Conservation (phyloP, 73 alveolate species). For the Blepharisma japonicum region DNA sequence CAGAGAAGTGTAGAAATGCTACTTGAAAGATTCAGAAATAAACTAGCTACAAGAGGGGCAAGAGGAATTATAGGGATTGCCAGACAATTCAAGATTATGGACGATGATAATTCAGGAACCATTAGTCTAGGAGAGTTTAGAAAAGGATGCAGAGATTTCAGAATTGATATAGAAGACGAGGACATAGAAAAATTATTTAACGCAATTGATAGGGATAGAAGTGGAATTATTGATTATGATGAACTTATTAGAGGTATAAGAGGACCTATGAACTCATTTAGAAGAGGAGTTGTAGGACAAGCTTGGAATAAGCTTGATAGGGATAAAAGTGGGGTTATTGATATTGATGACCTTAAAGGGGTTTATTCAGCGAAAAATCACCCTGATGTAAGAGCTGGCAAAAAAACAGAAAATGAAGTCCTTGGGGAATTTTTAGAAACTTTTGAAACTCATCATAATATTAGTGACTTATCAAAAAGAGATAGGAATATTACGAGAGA, state of each 20-base stretch:
- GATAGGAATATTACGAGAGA: slow-evolving; percentile 7
- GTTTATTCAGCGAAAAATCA: slow-evolving; percentile 58
- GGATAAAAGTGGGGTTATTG: slow-evolving; percentile 62
- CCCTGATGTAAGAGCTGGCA: slow-evolving; percentile 77
- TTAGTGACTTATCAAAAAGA: slow-evolving; percentile 8
- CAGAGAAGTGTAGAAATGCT: slow-evolving; percentile 35
- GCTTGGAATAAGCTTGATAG: slow-evolving; percentile 60
- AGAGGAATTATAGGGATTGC: slow-evolving; percentile 61
- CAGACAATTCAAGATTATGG: slow-evolving; percentile 63
- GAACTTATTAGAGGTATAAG: slow-evolving; percentile 56
- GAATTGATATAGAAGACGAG: slow-evolving; percentile 49
- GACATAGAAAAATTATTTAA: slow-evolving; percentile 51
- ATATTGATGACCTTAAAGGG: slow-evolving; percentile 59
- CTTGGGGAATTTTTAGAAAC: slow-evolving; percentile 48
- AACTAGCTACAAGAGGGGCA: slow-evolving; percentile 49
- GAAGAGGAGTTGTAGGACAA: slow-evolving; percentile 62
- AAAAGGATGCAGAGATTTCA: slow-evolving; percentile 62
- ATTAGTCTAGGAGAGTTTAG: slow-evolving; percentile 65
- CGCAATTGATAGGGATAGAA: slow-evolving; percentile 52
- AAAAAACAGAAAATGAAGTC: slow-evolving; percentile 57
- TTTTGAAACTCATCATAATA: slow-evolving; percentile 58
- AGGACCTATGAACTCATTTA: slow-evolving; percentile 67
- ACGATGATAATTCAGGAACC: slow-evolving; percentile 62
- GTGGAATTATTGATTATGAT: slow-evolving; percentile 61
- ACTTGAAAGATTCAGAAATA: slow-evolving; percentile 46